Conservation (phyloP, 2,329 filamentous ascomycete genomes). For the Beauveria asiatica region DNA sequence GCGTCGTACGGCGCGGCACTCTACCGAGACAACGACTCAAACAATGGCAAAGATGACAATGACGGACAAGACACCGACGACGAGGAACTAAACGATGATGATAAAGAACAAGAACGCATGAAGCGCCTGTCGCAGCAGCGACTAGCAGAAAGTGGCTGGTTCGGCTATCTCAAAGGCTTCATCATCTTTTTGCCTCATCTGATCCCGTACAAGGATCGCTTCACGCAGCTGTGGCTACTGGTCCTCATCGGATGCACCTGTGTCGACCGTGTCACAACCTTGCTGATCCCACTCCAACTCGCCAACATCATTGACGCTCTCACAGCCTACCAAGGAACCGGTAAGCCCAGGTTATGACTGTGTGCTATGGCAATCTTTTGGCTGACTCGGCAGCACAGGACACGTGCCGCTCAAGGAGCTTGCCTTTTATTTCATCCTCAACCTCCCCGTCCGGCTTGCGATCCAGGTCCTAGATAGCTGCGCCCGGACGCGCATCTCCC, state of each 20-base stretch:
- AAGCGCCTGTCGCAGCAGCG: constrained; percentile 17
- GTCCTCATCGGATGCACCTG: constrained; percentile 15
- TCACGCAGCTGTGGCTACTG: constrained; percentile 19
- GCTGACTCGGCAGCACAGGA: background rate
- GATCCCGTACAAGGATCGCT: constrained; percentile 18
- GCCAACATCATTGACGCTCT: constrained; percentile 17
- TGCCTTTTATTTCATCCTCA: constrained; percentile 11
- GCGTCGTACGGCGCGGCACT: background rate
- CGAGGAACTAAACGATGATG: constrained; percentile 13
- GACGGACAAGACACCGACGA: constrained; percentile 6
- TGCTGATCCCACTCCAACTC: constrained; percentile 20
- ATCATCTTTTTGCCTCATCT: constrained; percentile 19
- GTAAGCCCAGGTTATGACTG: background rate
- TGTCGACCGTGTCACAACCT: constrained; percentile 16
- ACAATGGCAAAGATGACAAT: constrained; percentile 1
- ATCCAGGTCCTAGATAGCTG: constrained; percentile 9
- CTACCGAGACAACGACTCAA: background rate
- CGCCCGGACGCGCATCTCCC: constrained; percentile 18
- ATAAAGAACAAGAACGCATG: constrained; percentile 18
- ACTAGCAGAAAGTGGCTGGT: constrained; percentile 19
- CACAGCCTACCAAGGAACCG: constrained; percentile 12
- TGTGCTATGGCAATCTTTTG: no score
- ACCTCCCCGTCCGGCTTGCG: constrained; percentile 11
- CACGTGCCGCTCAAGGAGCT: constrained; percentile 11
- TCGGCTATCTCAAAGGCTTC: constrained; percentile 19